Evolutionary conservation across 306 rosid species (phyloP).

Genomic region (Neltuma alba): DNA sequence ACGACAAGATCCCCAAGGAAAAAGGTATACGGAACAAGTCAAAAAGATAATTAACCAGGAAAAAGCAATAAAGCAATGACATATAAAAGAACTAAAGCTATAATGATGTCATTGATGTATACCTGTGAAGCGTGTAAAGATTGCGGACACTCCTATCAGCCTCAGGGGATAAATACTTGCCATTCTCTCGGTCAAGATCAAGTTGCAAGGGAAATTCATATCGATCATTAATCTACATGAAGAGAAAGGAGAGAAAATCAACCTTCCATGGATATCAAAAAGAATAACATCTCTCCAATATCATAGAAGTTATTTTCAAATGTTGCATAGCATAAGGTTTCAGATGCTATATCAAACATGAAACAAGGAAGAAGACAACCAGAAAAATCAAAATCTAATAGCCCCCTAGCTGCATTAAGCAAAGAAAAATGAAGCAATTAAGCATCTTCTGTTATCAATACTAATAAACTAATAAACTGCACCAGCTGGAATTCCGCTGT

Average conservation of each 20-base stretch:
- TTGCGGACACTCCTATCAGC: conserved; percentile 90
- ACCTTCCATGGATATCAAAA: conserved; percentile 6
- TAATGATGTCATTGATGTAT: conserved; percentile 24
- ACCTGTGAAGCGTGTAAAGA: conserved; percentile 97
- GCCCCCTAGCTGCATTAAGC: background rate
- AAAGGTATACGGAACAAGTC: conserved; percentile 22
- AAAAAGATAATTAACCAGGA: background rate
- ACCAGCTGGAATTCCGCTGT: background rate
- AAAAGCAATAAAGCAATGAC: background rate
- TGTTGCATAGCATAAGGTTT: background rate
- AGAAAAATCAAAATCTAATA: background rate
- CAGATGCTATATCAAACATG: background rate
- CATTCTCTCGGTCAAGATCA: conserved; percentile 92
- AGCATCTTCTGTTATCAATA: background rate
- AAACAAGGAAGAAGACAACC: background rate
- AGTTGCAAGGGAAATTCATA: conserved; percentile 96
- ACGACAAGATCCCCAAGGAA: background rate
- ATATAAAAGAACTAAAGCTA: conserved; percentile 1
- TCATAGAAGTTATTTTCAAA: background rate
- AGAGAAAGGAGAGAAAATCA: conserved; percentile 23
- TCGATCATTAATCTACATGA: conserved; percentile 80
- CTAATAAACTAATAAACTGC: background rate
- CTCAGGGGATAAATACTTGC: conserved; percentile 92
- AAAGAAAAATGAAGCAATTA: background rate
- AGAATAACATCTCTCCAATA: conserved; percentile 14